Evolutionary conservation across 2,329 filamentous ascomycete species (phyloP).

Genomic region (Pseudopyricularia javanii): DNA sequence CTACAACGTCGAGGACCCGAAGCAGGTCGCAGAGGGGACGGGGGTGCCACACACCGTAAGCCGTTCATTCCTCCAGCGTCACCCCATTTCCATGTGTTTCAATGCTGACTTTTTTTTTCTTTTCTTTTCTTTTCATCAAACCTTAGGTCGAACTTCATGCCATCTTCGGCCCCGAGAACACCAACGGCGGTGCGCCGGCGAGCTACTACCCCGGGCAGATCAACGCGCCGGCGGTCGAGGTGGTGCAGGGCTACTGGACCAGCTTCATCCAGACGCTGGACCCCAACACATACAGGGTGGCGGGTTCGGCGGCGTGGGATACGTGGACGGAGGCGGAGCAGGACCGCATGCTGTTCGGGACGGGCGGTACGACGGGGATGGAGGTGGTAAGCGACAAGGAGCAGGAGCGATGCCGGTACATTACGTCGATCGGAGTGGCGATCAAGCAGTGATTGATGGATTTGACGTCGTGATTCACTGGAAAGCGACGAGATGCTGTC

Average conservation of each 20-base stretch:
- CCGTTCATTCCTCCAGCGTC: neutral
- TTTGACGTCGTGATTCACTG: too few species aligned
- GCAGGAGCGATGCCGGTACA: neutral
- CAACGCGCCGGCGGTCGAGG: conserved; percentile 45
- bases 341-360: conserved; percentile 28
- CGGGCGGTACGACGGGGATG: conserved; percentile 13
- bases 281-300: conserved; percentile 42
- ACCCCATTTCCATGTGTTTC: neutral
- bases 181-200: conserved; percentile 29
- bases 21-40: conserved; percentile 34
- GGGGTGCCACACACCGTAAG: conserved; percentile 45
- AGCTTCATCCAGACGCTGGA: conserved; percentile 57
- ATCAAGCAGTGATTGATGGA: neutral
- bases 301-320: conserved; percentile 37
- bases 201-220: conserved; percentile 38
- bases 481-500: too few species aligned
- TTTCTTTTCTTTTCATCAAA: too few species aligned
- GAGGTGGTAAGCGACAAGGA: conserved; percentile 3
- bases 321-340: conserved; percentile 21
- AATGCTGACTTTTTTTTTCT: neutral
- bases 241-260: conserved; percentile 62
- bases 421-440: neutral
- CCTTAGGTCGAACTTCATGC: conserved; percentile 44
- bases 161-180: conserved; percentile 52
- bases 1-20: conserved; percentile 53